Evolutionary conservation across 1,139 yeast species (phyloP), one percentile per base, ranked within the genome.

Genomic region (Meyerozyma guilliermondii): DNA sequence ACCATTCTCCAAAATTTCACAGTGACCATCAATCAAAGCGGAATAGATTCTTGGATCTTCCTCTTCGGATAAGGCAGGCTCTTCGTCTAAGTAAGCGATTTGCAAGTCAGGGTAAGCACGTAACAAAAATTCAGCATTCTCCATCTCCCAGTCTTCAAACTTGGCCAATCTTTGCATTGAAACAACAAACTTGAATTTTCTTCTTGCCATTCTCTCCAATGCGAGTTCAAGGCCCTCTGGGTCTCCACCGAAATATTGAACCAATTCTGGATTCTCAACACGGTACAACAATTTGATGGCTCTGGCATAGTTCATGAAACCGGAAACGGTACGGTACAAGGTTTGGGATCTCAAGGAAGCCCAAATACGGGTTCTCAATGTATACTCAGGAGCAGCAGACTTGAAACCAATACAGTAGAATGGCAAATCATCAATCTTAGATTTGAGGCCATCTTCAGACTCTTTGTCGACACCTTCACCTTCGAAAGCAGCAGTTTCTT

Each of bases 331-430:
- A 76, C 98, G 88, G 76, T 92, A 92, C 67, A 92, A 76, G 41
- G 98, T 92, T 76, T 92, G 98, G 41, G 98, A 92, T 71, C 98
- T 87, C 62, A 92, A 81, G 40, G 98, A 92, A 41, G 98, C 98
- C 98, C 98, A 92, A 59, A 92, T 92, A 77, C 98, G 83, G 10
- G 98, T 92, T 76, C 98, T 87, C 63, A 92, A 76, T 50, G 98
- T 92, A 69, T 92, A 92, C 70, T 92, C 98, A 43, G 98, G 98
- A 52, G 98, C 98, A 66, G 98, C 97, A 60, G 96, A 86, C 72
- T 92, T 92, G 86, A 92, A 92, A 76, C 98, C 98, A 68, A 89
- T 87, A 76, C 98, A 91, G 78, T 92, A 92, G 74, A 92, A 92
- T 53, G 98, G 98, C 65, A 92, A 77, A 62, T 92, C 98, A 64